A percentile compares a stretch with the other conserved stretches of the same genome.
Conservation (phyloP, 768 basidiomycete species). For the Pilatotrama ljubarskyi region DNA sequence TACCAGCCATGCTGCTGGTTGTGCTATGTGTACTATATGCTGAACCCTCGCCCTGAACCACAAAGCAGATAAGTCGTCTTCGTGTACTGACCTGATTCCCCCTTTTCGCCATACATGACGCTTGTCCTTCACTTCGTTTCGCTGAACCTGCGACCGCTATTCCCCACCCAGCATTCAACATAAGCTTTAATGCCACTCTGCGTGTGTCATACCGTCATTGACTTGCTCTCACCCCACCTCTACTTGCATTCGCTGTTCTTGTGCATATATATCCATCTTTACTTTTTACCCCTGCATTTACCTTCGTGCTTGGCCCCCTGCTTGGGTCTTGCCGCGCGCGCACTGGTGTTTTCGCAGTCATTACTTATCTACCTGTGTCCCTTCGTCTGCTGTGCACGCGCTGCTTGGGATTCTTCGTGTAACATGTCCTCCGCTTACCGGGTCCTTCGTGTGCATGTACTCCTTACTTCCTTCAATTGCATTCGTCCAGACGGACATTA, state of each 20-base stretch:
- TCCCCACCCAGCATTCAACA: neutral
- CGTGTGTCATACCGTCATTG: constrained; percentile 4
- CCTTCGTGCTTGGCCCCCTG: neutral
- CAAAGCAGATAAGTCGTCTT: neutral
- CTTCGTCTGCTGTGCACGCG: constrained; percentile 20
- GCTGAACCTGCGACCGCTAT: neutral
- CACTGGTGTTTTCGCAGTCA: neutral
- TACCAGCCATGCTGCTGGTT: constrained; percentile 20
- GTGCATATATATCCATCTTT: neutral
- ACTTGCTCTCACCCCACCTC: neutral
- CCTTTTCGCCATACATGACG: constrained; percentile 1
- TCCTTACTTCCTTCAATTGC: neutral
- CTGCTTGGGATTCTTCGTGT: constrained; percentile 12
- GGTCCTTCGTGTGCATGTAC: constrained; percentile 19
- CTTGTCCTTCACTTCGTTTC: neutral
- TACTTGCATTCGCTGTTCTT: neutral
- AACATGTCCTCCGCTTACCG: constrained; percentile 3
- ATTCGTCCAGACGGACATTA: neutral
- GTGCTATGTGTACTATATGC: constrained; percentile 22
- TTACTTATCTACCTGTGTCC: neutral
- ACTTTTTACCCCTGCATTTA: neutral
- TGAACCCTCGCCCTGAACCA: neutral
- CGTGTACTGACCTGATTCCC: neutral
- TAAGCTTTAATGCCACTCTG: constrained; percentile 5
- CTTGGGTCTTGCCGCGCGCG: neutral